Evolutionary conservation across 495 filamentous ascomycete species (phyloP).

Genomic region (Neurospora intermedia): DNA sequence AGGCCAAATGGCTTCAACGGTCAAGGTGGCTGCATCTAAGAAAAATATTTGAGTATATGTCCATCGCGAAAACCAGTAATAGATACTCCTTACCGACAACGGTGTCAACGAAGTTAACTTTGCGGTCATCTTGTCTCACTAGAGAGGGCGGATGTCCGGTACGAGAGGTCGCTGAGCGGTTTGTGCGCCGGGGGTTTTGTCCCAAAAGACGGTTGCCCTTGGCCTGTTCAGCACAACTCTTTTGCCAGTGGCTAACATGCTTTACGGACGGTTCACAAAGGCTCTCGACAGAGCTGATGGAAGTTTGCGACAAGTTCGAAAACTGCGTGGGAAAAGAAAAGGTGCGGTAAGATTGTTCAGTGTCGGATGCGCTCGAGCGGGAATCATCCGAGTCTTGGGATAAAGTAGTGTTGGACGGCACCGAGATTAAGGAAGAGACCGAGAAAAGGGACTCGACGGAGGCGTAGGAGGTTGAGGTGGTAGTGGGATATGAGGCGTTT

Average conservation of each 20-base stretch:
- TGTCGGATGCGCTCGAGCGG: conserved; percentile 26
- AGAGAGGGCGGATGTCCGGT: conserved; percentile 68
- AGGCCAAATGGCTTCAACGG: conserved; percentile 98
- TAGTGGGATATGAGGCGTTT: conserved; percentile 47
- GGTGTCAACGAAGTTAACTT: conserved; percentile 91
- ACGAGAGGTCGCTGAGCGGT: conserved; percentile 38
- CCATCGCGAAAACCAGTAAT: conserved; percentile 3
- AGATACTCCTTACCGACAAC: conserved; percentile 79
- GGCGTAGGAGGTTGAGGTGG: conserved; percentile 57
- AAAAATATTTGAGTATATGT: conserved; percentile 20
- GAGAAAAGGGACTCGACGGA: conserved; percentile 28
- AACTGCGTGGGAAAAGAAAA: conserved; percentile 17
- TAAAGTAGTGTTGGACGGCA: conserved; percentile 61
- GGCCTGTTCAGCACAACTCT: conserved; percentile 7
- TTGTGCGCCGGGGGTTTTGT: conserved; percentile 74
- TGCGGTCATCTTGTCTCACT: conserved; percentile 83
- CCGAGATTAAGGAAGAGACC: conserved; percentile 53
- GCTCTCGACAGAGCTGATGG: conserved; percentile 20
- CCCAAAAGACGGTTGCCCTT: conserved; percentile 51
- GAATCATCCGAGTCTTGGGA: conserved; percentile 42
- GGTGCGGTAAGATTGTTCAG: conserved; percentile 16
- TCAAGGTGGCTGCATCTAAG: conserved; percentile 92
- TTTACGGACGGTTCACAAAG: conserved; percentile 16
- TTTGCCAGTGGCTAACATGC: conserved; percentile 20
- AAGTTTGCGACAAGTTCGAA: conserved; percentile 18